Conservation (phyloP, 116 monocot genomes). For the Posidonia oceanica region DNA sequence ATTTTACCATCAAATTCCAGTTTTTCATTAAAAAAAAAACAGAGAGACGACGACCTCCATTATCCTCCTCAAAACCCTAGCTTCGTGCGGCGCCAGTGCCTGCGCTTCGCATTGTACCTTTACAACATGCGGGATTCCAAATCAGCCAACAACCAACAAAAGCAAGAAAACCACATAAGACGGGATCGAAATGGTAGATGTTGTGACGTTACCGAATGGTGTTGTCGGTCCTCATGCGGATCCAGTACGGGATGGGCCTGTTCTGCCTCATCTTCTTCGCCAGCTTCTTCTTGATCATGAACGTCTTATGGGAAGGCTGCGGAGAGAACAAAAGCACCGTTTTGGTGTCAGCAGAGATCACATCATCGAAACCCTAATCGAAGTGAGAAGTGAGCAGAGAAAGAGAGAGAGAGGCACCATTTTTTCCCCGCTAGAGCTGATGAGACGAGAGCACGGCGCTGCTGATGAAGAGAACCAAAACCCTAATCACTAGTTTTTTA, state of each 20-base stretch:
- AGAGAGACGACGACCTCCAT: no score
- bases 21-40: no score
- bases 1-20: no score
- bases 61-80: conserved; percentile 36
- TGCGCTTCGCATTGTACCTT: conserved; percentile 73
- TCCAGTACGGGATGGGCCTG: conserved; percentile 71
- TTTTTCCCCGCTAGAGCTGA: not conserved
- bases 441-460: not conserved
- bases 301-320: conserved; percentile 61
- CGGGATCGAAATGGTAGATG: not conserved
- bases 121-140: not conserved
- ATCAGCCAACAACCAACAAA: not conserved
- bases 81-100: conserved; percentile 86
- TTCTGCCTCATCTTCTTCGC: conserved; percentile 72
- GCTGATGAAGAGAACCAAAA: not conserved
- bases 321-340: no score
- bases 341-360: not conserved
- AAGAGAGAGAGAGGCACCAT: not conserved
- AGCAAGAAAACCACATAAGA: not conserved
- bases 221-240: conserved; percentile 67
- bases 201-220: conserved; percentile 34
- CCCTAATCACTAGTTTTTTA: not conserved
- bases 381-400: not conserved
- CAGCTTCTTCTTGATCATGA: conserved; percentile 54
- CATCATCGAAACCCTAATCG: not conserved